Evolutionary conservation across 768 basidiomycete species (phyloP), one percentile per base, ranked within the genome.

Genomic region (Lanmaoa pseudosensibilis): DNA sequence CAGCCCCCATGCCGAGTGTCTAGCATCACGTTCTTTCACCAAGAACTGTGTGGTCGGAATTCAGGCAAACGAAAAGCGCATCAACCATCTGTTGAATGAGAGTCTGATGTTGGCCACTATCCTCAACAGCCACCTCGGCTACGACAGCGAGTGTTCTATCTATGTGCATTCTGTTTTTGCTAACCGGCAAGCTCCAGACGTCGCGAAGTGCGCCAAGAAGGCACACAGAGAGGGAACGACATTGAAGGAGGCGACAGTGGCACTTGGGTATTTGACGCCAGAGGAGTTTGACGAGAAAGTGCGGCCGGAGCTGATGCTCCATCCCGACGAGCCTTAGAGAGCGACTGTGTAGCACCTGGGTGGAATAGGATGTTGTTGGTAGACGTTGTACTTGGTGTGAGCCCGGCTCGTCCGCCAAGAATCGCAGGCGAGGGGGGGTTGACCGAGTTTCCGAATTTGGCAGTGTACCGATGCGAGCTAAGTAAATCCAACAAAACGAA

Each of bases 191-290:
- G 41, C 58, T 40, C 41, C 69, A 98, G 94, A 97, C 75, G 97
- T 98, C 48, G 97, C 97, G 48, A 94, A 92, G 76, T 93, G 91
- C 68, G 97, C 97, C 30, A 99, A 99, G 83, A 98, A 98, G 74
- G 97, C 97, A n/a, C 97, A 98, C 81, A 93, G 90, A 73, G 94
- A 99, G 75, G 97, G 97, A 27, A 91, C 87, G 47, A 98, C 97
- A 57, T 70, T 98, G 73, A 98, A 96, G 79, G 90, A 94, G 75
- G 94, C 97, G 40, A 94, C 94, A 12, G 87, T 98, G 45, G 74
- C 85, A 19, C 82, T 98, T 36, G 93, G 92, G 47, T 87, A 91
- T 73, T 72, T 98, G 65, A 89, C 89, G 1, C 78, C 85, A 0
- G 92, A 96, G 69, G 93, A 95, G 72, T 99, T 98, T 74, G 95